phyloP scores from a whole-genome alignment of 2,329 filamentous ascomycete species.

The Pseudovirgaria hyperparasitica region DNA sequence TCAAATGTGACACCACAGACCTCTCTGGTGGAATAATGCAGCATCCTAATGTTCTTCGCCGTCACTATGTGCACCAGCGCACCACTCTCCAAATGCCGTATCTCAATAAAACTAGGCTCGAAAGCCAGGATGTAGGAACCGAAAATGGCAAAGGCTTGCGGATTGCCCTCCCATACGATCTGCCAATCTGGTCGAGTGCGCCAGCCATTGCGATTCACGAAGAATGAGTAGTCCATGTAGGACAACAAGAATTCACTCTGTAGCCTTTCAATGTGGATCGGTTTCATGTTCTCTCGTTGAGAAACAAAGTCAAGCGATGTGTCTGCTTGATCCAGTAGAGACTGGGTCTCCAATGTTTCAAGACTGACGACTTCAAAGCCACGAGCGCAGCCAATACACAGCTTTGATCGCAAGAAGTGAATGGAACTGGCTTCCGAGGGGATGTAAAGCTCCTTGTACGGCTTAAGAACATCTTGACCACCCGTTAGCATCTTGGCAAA shows the following conservation, averaged over 20 bases:
- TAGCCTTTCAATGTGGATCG: constrained; percentile 93
- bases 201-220: constrained; percentile 98
- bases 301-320: constrained; percentile 96
- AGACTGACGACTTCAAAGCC: constrained; percentile 96
- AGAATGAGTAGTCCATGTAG: constrained; percentile 98
- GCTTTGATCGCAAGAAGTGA: constrained; percentile 90
- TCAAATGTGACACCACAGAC: constrained; percentile 38
- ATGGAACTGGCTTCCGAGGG: constrained; percentile 96
- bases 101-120: constrained; percentile 94
- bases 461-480: constrained; percentile 87
- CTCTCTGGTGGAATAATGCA: constrained; percentile 94
- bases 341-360: constrained; percentile 96
- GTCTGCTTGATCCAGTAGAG: constrained; percentile 90
- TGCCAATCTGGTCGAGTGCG: constrained; percentile 90
- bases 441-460: constrained; percentile 98
- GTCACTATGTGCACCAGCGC: constrained; percentile 88
- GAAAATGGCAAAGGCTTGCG: constrained; percentile 83
- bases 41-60: constrained; percentile 91
- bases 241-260: constrained; percentile 96
- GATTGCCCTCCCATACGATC: constrained; percentile 93
- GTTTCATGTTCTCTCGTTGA: constrained; percentile 82
- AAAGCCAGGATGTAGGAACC: constrained; percentile 97
- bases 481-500: constrained; percentile 91
- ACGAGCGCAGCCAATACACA: constrained; percentile 89
- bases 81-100: constrained; percentile 87